Base-by-base conservation (phyloP, 2,329 filamentous ascomycete genomes). In the Anthostomella pinea region DNA sequence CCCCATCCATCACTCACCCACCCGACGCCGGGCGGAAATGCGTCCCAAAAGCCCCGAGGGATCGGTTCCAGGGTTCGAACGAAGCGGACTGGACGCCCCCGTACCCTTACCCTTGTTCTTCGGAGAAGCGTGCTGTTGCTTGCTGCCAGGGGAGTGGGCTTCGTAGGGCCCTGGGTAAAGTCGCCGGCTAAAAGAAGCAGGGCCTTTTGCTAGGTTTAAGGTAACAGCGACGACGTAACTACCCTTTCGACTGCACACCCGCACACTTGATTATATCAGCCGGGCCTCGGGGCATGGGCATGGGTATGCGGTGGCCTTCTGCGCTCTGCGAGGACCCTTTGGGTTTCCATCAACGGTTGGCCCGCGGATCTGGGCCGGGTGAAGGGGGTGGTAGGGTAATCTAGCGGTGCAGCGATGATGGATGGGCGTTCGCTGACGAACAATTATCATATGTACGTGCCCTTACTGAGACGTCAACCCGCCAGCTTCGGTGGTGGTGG, bases 81-180 rank as follows among this genome's bases (percentile, higher is more conserved):
- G 17, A 16, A 3, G 25, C 25, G 25, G 15, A 15, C 8, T 27
- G 13, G 11, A 13, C 11, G 7, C 25, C 13, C 25, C 13, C 6
- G 11, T 7, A 11, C n/a, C 25, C 25, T 27, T n/a, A n/a, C 25
- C 10, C 13, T 27, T 16, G 5, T 27, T 27, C 13, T 16, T 5
- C 13, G 17, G 10, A 25, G 6, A 25, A 6, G 11, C 10, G 14
- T 27, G 25, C 13, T 13, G n/a, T 25, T 15, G 13, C 13, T 27
- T 27, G 8, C 13, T 27, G 15, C 25, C 25, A 27, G 25, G 13
- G 25, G 25, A 27, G 25, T 4, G 11, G 6, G 8, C 25, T 16
- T 8, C 17, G 25, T 27, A 27, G 25, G 25, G 25, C 9, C 25
- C 25, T 27, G 25, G 25, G 17, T 27, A 27, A 27, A 27, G 15